A percentile compares a stretch with the other conserved stretches of the same genome.
Conservation (phyloP, 306 rosid genomes). For the Castanospermum australe region DNA sequence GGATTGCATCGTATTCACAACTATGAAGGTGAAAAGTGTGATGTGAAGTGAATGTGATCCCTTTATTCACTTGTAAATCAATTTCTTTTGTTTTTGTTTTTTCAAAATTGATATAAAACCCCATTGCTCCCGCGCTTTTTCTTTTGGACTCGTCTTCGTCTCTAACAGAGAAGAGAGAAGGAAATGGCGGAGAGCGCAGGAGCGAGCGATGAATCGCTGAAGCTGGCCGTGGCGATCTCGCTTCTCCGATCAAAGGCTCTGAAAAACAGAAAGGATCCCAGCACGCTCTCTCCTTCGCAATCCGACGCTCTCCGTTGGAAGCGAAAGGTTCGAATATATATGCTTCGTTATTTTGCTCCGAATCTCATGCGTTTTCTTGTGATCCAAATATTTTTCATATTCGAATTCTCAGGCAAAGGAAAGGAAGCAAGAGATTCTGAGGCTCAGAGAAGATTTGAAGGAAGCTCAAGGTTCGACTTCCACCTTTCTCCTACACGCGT, state of each 20-base stretch:
- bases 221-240: constrained; percentile 76
- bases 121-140: constrained; percentile 24
- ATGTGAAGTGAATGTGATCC: too few relatives aligned
- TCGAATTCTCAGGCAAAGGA: constrained; percentile 71
- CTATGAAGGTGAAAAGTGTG: too few relatives aligned
- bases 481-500: not conserved
- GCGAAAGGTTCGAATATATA: constrained; percentile 59
- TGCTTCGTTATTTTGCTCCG: constrained; percentile 1
- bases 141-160: not conserved
- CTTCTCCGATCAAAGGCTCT: constrained; percentile 67
- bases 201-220: constrained; percentile 56
- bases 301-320: constrained; percentile 88
- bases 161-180: too few relatives aligned
- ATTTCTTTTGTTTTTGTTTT: too few relatives aligned
- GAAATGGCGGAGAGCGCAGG: constrained; percentile 45
- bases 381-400: not conserved
- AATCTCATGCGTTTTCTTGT: not conserved
- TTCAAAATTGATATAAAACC: not conserved
- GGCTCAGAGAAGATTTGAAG: constrained; percentile 76
- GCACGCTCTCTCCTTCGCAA: constrained; percentile 35
- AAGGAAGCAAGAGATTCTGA: constrained; percentile 76
- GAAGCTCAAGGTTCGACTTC: constrained; percentile 64
- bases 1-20: too few relatives aligned
- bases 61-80: too few relatives aligned
- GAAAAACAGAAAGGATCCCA: constrained; percentile 32